phyloP scores from a whole-genome alignment of 768 basidiomycete species.

The Hericium rajendrae region DNA sequence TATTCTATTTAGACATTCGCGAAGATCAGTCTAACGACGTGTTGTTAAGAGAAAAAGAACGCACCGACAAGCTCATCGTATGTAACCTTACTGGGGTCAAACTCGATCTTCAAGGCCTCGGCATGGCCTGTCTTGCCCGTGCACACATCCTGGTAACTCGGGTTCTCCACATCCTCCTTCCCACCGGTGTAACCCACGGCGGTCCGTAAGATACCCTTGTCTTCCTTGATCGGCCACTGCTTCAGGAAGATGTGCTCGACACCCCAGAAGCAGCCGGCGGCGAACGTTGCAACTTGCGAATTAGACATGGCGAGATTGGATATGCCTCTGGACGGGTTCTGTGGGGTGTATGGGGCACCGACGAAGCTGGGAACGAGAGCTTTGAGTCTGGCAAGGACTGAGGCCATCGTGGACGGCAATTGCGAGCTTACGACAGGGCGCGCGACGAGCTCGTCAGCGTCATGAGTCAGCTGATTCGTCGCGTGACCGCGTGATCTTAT shows the following conservation, averaged over 20 bases:
- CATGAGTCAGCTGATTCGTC: background rate
- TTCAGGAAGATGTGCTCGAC: slow-evolving; percentile 80
- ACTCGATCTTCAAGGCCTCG: slow-evolving; percentile 80
- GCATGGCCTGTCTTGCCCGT: slow-evolving; percentile 77
- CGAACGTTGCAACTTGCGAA: slow-evolving; percentile 37
- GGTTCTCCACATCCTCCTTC: slow-evolving; percentile 40
- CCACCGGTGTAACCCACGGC: slow-evolving; percentile 79
- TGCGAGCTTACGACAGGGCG: background rate
- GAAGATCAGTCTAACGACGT: background rate
- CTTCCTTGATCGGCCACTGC: slow-evolving; percentile 58
- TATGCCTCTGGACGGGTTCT: slow-evolving; percentile 3
- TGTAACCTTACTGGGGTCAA: slow-evolving; percentile 64
- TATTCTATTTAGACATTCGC: slow-evolving; percentile 46
- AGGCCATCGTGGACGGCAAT: slow-evolving; percentile 5
- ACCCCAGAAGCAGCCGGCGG: slow-evolving; percentile 78
- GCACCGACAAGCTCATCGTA: slow-evolving; percentile 83
- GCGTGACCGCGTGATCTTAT: background rate
- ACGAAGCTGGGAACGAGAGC: background rate
- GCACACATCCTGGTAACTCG: slow-evolving; percentile 71
- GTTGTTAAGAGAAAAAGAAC: slow-evolving; percentile 20
- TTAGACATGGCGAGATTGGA: slow-evolving; percentile 3
- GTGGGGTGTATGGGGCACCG: slow-evolving; percentile 1
- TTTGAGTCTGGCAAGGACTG: slow-evolving; percentile 1
- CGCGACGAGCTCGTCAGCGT: background rate
- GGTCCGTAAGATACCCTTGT: slow-evolving; percentile 68